Evolutionary conservation across 2,329 filamentous ascomycete genomes (phyloP).

Genomic region (Chaetomiaceae sp.): DNA sequence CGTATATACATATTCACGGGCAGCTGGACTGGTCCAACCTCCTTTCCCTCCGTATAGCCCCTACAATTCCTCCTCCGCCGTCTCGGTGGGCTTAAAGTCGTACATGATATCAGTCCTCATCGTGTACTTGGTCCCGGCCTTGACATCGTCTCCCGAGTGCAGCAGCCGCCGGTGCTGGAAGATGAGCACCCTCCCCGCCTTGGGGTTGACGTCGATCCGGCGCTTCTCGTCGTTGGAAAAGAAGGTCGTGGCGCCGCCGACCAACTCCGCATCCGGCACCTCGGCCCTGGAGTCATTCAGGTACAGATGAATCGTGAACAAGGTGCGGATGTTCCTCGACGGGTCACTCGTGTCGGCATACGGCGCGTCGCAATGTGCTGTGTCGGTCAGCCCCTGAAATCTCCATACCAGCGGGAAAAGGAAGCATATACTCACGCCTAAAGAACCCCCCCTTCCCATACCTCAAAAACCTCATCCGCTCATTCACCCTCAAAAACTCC

Average conservation of each 20-base stretch:
- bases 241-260: constrained; percentile 55
- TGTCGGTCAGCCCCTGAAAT: neutral
- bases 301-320: constrained; percentile 55
- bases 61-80: neutral
- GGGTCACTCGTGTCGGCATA: constrained; percentile 53
- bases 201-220: constrained; percentile 51
- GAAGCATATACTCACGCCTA: constrained; percentile 38
- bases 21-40: neutral
- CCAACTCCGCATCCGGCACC: constrained; percentile 34
- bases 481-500: constrained; percentile 56
- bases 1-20: too few species aligned
- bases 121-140: constrained; percentile 51
- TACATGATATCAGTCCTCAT: constrained; percentile 55
- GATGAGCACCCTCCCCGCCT: constrained; percentile 53
- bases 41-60: neutral
- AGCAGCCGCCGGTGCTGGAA: constrained; percentile 52
- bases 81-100: constrained; percentile 23
- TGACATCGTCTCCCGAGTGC: constrained; percentile 52
- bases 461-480: constrained; percentile 69
- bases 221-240: constrained; percentile 40
- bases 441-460: constrained; percentile 73
- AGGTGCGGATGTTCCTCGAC: constrained; percentile 38
- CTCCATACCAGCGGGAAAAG: neutral
- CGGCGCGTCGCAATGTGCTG: constrained; percentile 63
- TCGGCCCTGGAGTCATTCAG: constrained; percentile 46